Base-by-base conservation (phyloP, 768 basidiomycete species). In the Pleurotus eryngii region DNA sequence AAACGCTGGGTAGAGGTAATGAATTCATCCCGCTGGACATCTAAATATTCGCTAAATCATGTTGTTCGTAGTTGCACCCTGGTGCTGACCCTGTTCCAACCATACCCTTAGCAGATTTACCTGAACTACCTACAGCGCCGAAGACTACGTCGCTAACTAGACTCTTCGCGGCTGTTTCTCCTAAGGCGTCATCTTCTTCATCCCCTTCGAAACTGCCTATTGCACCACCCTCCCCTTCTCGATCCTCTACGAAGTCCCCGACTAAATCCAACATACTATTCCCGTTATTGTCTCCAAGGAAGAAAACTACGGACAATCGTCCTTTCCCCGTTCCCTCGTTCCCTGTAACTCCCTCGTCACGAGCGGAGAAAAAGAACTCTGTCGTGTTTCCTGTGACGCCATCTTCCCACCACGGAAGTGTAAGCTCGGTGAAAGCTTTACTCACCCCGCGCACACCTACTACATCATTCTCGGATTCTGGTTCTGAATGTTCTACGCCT, bases 71-170 rank as follows among this genome's bases (percentile, higher is more conserved):
- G 89, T 72, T 86, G 42, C 81, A 90, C 64, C 49, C 68, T 3
- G 74, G 73, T 55, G 63, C 65, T 27, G 48, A 59, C 3, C 63
- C 75, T n/a, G 61, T 84, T 15, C 88, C 89, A 30, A 69, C 73
- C 8, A 70, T 91, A 26, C 91, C 90, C 38, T 64, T 81, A 56
- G 86, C 88, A 40, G 78, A 84, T 64, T 71, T 92, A 5, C 89
- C 91, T 53, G 71, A 76, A 55, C 76, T 92, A 24, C 68, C 74
- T n/a, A 63, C 71, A 38, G 64, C 75, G 3, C 65, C 73, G 12
- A 88, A 88, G 66, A 74, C 84, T 6, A 88, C 90, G 26, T 79
- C 83, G 45, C 75, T 92, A 27, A 91, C 89, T 5, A 83, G 84
- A 18, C 80, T 81, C 15, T 77, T 92, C 51, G 86, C 87, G 18